Conservation (phyloP, 805 yeast species). For the Starmerella cellae region DNA sequence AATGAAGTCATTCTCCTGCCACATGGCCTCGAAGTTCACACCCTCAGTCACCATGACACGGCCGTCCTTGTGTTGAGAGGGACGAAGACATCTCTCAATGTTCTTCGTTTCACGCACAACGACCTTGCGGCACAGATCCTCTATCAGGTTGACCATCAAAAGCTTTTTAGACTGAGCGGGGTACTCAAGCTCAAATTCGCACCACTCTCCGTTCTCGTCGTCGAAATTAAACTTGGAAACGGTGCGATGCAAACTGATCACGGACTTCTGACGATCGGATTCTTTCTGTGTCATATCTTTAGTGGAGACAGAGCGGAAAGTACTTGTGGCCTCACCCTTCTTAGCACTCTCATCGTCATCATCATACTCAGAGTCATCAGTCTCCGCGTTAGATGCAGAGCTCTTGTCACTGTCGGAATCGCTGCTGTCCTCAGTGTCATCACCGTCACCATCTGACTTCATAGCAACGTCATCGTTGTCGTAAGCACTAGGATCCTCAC, state of each 20-base stretch:
- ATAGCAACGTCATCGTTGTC: slow-evolving; percentile 19
- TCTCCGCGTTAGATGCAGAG: slow-evolving; percentile 4
- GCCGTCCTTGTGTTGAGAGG: slow-evolving; percentile 53
- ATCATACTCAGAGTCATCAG: slow-evolving; percentile 10
- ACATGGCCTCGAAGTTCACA: slow-evolving; percentile 93
- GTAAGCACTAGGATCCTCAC: slow-evolving; percentile 37
- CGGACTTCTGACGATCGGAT: slow-evolving; percentile 73
- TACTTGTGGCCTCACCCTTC: not conserved
- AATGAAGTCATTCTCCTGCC: slow-evolving; percentile 91
- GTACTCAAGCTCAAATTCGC: slow-evolving; percentile 74
- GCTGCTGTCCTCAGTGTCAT: slow-evolving; percentile 27
- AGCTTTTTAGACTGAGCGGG: slow-evolving; percentile 80
- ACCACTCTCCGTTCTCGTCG: slow-evolving; percentile 80
- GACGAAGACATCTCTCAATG: slow-evolving; percentile 88
- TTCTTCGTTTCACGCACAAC: slow-evolving; percentile 86
- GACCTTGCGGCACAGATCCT: slow-evolving; percentile 74
- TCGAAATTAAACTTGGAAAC: slow-evolving; percentile 79
- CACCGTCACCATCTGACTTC: not conserved
- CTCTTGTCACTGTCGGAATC: slow-evolving; percentile 29
- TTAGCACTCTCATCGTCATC: slow-evolving; percentile 11
- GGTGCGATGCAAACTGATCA: slow-evolving; percentile 57
- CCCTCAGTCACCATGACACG: slow-evolving; percentile 90
- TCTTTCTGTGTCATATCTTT: slow-evolving; percentile 30
- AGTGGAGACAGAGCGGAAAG: not conserved
- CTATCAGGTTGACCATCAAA: slow-evolving; percentile 93